Evolutionary conservation across 257 asterid genomes (phyloP), one percentile per base, ranked within the genome.

Genomic region (Petrea volubilis): DNA sequence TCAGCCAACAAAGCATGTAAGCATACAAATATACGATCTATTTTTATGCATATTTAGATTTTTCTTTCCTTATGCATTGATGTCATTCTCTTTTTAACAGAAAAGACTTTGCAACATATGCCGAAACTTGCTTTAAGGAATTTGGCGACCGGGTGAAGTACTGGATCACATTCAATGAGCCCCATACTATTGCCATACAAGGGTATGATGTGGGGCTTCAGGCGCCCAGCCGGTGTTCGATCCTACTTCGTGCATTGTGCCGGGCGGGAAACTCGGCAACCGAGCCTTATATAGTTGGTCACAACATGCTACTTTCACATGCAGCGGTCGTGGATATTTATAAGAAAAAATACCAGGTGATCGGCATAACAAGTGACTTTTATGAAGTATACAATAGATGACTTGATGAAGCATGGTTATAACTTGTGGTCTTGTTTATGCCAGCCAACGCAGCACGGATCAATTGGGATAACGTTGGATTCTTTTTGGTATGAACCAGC

Each of bases 81-180:
- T 8, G 15, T 29, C 18, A 17, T 33, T 1, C 13, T 12, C n/a
- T 29, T 50, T 25, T 62, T 4, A 20, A 70, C 87, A 95, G 99
- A 77, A 60, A 70, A 4, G 99, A 95, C 75, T 95, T 75, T 29
- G 63, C 89, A n/a, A 59, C 46, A 1, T 95, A 81, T 63, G 96
- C 97, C 1, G 98, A 92, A 44, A 88, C 95, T 0, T 95, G 99
- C 72, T 95, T 90, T 50, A 82, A 80, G 78, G 84, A 74, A 63
- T 95, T 90, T 63, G 98, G 99, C 0, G 98, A 90, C 40, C 72
- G 95, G 5, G 99, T 95, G 77, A 95, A 95, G 88, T 55, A 90
- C 3, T 95, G 99, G 99, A 92, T 95, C 74, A 95, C 97, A 9
- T 82, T 95, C 75, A 95, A 92, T 43, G 98, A 95, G 87, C 99